These are phyloP conservation scores for Phyllosticta citrichinensis DNA, from an alignment of 2,329 filamentous ascomycete species.

Conservation along the genomic window DNA sequence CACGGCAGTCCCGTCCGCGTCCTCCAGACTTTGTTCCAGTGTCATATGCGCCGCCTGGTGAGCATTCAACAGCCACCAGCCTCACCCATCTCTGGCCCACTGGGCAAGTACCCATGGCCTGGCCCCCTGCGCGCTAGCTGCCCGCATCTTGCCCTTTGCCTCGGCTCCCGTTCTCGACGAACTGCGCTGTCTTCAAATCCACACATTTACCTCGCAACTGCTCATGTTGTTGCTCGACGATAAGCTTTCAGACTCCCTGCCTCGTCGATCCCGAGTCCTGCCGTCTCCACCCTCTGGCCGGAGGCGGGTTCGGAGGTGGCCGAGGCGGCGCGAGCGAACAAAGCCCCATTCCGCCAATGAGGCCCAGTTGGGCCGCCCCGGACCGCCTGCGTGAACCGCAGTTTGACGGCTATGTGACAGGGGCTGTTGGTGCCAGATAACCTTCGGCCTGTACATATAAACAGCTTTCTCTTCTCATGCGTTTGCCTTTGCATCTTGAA, in stretches of 20 bases:
- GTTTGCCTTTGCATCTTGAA: not conserved
- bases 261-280: not conserved
- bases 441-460: not conserved
- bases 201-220: not conserved
- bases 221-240: not conserved
- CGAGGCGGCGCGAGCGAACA: not conserved
- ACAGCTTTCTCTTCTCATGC: not conserved
- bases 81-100: not conserved
- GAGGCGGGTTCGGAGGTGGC: slow-evolving; percentile 6
- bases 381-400: not conserved
- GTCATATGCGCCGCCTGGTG: not conserved
- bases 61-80: not conserved
- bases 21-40: not conserved
- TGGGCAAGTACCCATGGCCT: not conserved
- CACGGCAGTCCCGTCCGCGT: too few relatives aligned
- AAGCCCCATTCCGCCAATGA: not conserved
- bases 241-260: not conserved
- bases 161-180: not conserved
- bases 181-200: not conserved
- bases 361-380: not conserved
- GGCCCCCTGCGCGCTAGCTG: not conserved
- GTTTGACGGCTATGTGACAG: not conserved
- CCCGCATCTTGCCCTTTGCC: not conserved
- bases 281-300: not conserved
- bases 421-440: not conserved